Evolutionary conservation across 169 alveolate genomes (phyloP).

Genomic region (Cryptosporidium ryanae): DNA sequence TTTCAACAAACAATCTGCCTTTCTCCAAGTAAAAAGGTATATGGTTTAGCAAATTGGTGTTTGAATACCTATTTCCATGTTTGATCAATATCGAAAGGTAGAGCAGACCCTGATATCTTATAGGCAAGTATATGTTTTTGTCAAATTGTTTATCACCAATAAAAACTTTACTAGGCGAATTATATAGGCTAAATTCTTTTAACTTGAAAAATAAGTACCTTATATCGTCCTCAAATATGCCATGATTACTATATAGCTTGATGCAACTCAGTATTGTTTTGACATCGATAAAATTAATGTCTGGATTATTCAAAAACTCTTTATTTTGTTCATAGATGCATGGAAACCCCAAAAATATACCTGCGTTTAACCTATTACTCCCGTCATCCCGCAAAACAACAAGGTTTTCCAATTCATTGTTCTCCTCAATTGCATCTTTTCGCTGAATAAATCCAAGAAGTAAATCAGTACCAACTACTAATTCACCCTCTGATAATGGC

Average conservation of each 20-base stretch:
- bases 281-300: background rate
- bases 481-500: constrained; percentile 7
- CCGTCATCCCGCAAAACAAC: background rate
- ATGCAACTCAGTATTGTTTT: constrained; percentile 7
- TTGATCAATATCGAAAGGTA: constrained; percentile 21
- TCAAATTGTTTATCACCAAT: background rate
- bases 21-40: background rate
- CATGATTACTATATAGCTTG: constrained; percentile 6
- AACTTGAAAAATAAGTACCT: constrained; percentile 42
- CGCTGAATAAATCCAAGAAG: constrained; percentile 7
- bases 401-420: background rate
- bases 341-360: constrained; percentile 35
- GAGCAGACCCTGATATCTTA: constrained; percentile 8
- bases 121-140: constrained; percentile 15
- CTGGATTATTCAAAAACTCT: background rate
- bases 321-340: constrained; percentile 21
- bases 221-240: constrained; percentile 25
- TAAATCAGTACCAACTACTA: constrained; percentile 30
- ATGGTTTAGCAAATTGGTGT: background rate
- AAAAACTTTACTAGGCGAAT: background rate
- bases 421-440: background rate
- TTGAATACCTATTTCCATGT: constrained; percentile 28
- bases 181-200: constrained; percentile 17
- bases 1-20: background rate
- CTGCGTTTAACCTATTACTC: background rate